Conservation (phyloP, 1,284 basidiomycete species). For the Heterobasidion irregulare region DNA sequence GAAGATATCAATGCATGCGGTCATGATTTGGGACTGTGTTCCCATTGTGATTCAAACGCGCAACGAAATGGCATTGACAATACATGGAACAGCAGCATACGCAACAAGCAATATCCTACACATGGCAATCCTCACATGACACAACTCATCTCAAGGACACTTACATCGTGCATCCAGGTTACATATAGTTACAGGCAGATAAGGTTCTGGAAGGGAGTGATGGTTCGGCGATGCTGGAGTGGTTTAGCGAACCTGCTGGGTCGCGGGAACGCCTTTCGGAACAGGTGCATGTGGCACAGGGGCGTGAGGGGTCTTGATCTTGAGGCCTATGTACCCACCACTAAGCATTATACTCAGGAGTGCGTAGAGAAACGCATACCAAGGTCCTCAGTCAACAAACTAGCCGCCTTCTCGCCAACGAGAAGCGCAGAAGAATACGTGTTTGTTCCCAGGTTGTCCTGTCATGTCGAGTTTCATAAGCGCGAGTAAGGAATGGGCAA, state of each 20-base stretch:
- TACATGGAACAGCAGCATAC: too few species aligned
- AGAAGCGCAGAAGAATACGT: constrained; percentile 63
- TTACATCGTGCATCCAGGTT: neutral
- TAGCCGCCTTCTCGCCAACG: constrained; percentile 63
- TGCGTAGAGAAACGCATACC: constrained; percentile 19
- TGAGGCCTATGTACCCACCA: constrained; percentile 22
- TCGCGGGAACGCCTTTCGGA: constrained; percentile 46
- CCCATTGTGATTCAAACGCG: too few species aligned
- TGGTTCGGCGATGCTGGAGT: neutral
- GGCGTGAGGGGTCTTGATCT: constrained; percentile 54
- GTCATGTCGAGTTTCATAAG: constrained; percentile 4
- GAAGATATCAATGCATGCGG: too few species aligned
- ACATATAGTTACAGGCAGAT: too few species aligned
- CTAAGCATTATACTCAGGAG: constrained; percentile 17
- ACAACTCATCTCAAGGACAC: too few species aligned
- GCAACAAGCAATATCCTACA: too few species aligned
- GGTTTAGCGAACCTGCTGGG: constrained; percentile 28
- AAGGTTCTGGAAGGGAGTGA: too few species aligned
- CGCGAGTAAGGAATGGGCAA: neutral
- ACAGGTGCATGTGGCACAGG: constrained; percentile 63
- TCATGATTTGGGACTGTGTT: too few species aligned
- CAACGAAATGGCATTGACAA: too few species aligned
- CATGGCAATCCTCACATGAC: too few species aligned
- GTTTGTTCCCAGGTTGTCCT: constrained; percentile 68
- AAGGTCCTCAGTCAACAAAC: constrained; percentile 54